A percentile compares a stretch with the other conserved stretches of the same genome.
Conservation (phyloP, 495 filamentous ascomycete species). For the Tuber indicum region DNA sequence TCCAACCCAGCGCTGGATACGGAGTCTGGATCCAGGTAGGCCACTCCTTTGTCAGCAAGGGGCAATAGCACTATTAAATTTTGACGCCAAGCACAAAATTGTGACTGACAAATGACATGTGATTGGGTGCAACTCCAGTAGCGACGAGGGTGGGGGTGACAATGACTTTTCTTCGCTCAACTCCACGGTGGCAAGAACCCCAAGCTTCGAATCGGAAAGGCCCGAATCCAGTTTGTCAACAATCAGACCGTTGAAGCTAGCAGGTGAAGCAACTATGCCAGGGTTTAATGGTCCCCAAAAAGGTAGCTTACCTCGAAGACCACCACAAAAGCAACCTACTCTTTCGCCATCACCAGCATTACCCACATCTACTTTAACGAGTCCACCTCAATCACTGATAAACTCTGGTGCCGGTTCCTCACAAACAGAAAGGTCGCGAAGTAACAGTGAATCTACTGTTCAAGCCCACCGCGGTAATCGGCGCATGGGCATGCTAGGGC, state of each 20-base stretch:
- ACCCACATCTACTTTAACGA: conserved; percentile 15
- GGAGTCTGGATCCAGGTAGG: conserved; percentile 61
- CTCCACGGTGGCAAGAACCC: conserved; percentile 30
- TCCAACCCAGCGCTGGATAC: conserved; percentile 50
- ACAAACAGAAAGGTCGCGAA: conserved; percentile 71
- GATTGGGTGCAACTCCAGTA: conserved; percentile 43
- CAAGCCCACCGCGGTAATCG: conserved; percentile 54
- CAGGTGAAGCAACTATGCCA: conserved; percentile 6
- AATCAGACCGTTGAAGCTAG: conserved; percentile 20
- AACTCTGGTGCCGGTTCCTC: conserved; percentile 1
- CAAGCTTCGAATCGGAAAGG: conserved; percentile 28
- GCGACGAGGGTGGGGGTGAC: conserved; percentile 46
- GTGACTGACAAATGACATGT: conserved; percentile 5
- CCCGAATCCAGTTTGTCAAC: conserved; percentile 14
- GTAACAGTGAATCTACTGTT: conserved; percentile 72
- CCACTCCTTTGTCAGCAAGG: conserved; percentile 19
- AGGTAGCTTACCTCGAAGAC: conserved; percentile 23
- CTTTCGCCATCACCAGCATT: conserved; percentile 11
- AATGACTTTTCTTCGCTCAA: conserved; percentile 41
- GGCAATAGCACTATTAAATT: conserved; percentile 18
- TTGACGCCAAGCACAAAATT: conserved; percentile 12
- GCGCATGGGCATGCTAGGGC: conserved; percentile 80
- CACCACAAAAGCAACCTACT: conserved; percentile 26
- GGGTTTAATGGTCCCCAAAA: conserved; percentile 10
- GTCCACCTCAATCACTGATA: conserved; percentile 4